These are phyloP conservation scores for Metrosideros polymorpha DNA, from an alignment of 441 rosid genomes.

Conservation along the genomic window DNA sequence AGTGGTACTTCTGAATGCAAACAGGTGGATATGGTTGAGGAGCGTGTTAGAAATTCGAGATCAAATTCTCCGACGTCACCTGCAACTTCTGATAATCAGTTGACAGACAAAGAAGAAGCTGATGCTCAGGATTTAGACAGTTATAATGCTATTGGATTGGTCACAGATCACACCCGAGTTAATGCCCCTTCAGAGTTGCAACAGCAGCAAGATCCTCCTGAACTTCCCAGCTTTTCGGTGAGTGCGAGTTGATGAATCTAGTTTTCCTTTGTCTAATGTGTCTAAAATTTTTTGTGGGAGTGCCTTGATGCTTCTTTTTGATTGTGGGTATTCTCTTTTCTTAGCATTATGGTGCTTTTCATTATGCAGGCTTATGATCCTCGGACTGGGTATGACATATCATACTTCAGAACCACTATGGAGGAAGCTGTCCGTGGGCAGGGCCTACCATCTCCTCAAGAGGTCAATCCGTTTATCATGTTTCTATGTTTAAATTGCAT, in stretches of 20 bases:
- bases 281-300: neutral
- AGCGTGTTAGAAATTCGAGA: slow-evolving; percentile 42
- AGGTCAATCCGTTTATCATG: slow-evolving; percentile 32
- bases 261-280: neutral
- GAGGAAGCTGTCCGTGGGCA: slow-evolving; percentile 61
- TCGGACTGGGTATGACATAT: slow-evolving; percentile 55
- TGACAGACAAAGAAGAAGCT: slow-evolving; percentile 45
- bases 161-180: slow-evolving; percentile 38
- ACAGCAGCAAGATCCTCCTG: slow-evolving; percentile 56
- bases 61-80: slow-evolving; percentile 51
- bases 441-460: slow-evolving; percentile 56
- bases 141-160: slow-evolving; percentile 49
- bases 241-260: slow-evolving; percentile 9
- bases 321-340: neutral
- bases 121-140: slow-evolving; percentile 45
- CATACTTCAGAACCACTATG: slow-evolving; percentile 63
- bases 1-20: slow-evolving; percentile 31
- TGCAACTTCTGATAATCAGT: slow-evolving; percentile 47
- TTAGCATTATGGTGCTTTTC: slow-evolving; percentile 1
- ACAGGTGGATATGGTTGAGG: slow-evolving; percentile 39
- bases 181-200: slow-evolving; percentile 43
- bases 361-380: slow-evolving; percentile 61
- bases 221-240: slow-evolving; percentile 51
- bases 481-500: neutral
- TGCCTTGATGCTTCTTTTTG: neutral